Evolutionary conservation across 1,284 basidiomycete species (phyloP), one percentile per base, ranked within the genome.

Genomic region (Sporisorium graminicola): DNA sequence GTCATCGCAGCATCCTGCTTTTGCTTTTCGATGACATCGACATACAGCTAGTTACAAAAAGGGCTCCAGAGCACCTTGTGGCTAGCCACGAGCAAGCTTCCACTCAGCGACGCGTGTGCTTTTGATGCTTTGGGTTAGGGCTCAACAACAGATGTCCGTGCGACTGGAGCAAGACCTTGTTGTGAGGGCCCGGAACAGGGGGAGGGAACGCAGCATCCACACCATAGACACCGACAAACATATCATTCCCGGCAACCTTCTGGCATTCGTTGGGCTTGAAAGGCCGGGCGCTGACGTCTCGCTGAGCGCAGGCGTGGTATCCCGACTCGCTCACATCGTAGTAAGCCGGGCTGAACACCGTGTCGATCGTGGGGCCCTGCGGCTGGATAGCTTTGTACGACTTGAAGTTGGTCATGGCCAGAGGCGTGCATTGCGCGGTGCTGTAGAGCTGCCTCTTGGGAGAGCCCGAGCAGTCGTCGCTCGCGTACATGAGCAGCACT

Each of bases 211-310:
- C 8, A 5, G 37, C 47, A 26, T 74, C 72, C 14, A 53, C 56
- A n/a, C 67, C 67, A 16, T 62, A 75, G 8, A 75, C 51, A 14
- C 73, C 73, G 13, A 65, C 73, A 37, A 66, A 75, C 42, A 51
- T 54, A 16, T 55, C 43, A 3, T 51, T 22, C 8, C 40, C 58
- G 16, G 24, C 22, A 22, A 67, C 6, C 56, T 64, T 70, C 50
- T 75, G 67, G 33, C 73, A 75, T 18, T 40, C 31, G 35, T 62
- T 50, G 3, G 31, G 35, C 53, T 47, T 58, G 57, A 64, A 64
- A 3, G 57, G 64, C 10, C 2, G n/a, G 1, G 46, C 26, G 2
- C 4, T 16, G 12, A 61, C 46, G 22, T 60, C 62, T 2, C 13
- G 27, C 37, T 63, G 56, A 1, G 59, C 51, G 35, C 73, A 75